phyloP scores from a whole-genome alignment of 805 yeast species.

The Blastobotrys peoriensis region DNA sequence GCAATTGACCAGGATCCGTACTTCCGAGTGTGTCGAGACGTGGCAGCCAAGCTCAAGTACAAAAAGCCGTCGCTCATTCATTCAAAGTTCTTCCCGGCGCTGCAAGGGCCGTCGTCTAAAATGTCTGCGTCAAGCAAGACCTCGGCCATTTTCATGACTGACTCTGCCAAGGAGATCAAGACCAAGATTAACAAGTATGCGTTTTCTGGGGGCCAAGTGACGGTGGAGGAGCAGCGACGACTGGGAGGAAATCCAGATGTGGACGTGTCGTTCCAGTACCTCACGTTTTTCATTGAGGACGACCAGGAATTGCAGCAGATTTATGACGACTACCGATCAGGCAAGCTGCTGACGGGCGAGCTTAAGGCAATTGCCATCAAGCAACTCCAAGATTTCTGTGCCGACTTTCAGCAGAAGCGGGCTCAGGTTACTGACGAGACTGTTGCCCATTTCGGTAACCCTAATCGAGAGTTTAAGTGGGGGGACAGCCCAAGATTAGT shows the following conservation, averaged over 20 bases:
- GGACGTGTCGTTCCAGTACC: slow-evolving; percentile 91
- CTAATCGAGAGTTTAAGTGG: slow-evolving; percentile 65
- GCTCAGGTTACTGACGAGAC: slow-evolving; percentile 54
- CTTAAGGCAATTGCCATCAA: slow-evolving; percentile 83
- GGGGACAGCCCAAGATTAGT: slow-evolving; percentile 72
- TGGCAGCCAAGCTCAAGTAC: slow-evolving; percentile 85
- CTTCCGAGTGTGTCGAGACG: slow-evolving; percentile 95
- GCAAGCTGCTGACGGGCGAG: slow-evolving; percentile 87
- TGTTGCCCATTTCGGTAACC: slow-evolving; percentile 59
- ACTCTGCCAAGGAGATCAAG: slow-evolving; percentile 83
- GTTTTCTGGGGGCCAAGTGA: slow-evolving; percentile 86
- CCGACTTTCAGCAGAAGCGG: slow-evolving; percentile 76
- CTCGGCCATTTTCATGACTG: slow-evolving; percentile 91
- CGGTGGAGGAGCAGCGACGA: slow-evolving; percentile 84
- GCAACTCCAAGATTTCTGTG: slow-evolving; percentile 71
- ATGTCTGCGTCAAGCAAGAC: slow-evolving; percentile 94
- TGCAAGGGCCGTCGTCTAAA: slow-evolving; percentile 93
- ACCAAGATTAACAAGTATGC: slow-evolving; percentile 96
- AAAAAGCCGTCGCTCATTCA: slow-evolving; percentile 89
- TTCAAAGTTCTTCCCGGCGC: slow-evolving; percentile 94
- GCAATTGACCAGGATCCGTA: slow-evolving; percentile 99
- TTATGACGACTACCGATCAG: slow-evolving; percentile 62
- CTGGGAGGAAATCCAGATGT: slow-evolving; percentile 92
- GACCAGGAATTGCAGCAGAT: slow-evolving; percentile 66
- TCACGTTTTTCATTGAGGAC: slow-evolving; percentile 84